Evolutionary conservation across 148 eudicot species (phyloP).

Genomic region (Cornus florida): DNA sequence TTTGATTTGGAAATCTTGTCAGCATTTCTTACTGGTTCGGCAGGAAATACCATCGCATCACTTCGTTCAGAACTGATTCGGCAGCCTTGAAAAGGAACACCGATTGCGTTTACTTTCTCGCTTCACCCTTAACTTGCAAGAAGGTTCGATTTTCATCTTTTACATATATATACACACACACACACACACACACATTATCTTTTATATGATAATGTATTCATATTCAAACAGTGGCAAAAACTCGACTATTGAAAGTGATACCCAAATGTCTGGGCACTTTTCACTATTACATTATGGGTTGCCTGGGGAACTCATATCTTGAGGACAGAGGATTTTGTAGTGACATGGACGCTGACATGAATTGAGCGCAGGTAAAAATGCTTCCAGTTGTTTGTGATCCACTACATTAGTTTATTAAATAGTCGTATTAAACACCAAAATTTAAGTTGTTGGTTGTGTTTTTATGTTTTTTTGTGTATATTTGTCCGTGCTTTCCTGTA

Average conservation of each 20-base stretch:
- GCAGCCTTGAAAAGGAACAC: slow-evolving; percentile 52
- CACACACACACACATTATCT: too few species aligned
- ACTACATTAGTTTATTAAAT: not conserved
- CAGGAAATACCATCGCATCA: too few species aligned
- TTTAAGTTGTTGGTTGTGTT: not conserved
- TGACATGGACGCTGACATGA: not conserved
- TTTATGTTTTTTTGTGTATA: too few species aligned
- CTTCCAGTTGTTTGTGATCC: not conserved
- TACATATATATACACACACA: not conserved
- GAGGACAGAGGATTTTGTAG: not conserved
- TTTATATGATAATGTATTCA: too few species aligned
- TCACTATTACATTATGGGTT: not conserved
- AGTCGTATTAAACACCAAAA: not conserved
- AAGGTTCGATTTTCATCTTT: slow-evolving; percentile 40
- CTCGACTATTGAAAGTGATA: not conserved
- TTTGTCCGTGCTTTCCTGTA: too few species aligned
- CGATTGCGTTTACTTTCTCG: slow-evolving; percentile 88
- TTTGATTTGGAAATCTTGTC: too few species aligned
- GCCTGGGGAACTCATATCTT: not conserved
- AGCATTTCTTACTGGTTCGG: too few species aligned
- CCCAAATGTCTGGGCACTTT: not conserved
- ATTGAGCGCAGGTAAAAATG: not conserved
- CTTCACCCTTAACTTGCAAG: slow-evolving; percentile 92
- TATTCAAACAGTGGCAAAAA: slow-evolving; percentile 3
- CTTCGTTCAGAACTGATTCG: too few species aligned